Conservation (phyloP, 2,329 filamentous ascomycete genomes). For the Aspergillus sp. region DNA sequence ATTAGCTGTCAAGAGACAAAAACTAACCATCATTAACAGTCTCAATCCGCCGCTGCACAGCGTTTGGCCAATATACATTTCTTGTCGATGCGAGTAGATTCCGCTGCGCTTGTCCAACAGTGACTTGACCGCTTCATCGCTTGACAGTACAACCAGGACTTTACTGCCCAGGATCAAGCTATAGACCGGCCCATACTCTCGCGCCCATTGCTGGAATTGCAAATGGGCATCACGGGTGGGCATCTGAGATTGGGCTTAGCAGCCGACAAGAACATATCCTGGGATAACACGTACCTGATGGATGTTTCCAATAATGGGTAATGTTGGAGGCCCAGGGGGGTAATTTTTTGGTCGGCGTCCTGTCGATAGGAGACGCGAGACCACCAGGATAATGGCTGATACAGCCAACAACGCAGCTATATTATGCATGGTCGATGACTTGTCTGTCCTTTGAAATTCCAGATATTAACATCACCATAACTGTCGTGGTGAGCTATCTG, state of each 20-base stretch:
- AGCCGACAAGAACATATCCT: neutral
- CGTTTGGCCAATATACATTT: slow-evolving; percentile 46
- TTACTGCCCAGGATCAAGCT: slow-evolving; percentile 52
- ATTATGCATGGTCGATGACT: neutral
- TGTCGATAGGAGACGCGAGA: slow-evolving; percentile 6
- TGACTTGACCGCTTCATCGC: slow-evolving; percentile 49
- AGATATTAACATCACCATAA: no score
- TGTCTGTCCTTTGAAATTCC: neutral
- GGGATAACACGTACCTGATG: slow-evolving; percentile 30
- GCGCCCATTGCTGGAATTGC: slow-evolving; percentile 52
- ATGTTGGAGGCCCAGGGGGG: slow-evolving; percentile 52
- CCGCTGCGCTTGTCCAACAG: slow-evolving; percentile 51
- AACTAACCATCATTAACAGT: slow-evolving; percentile 31
- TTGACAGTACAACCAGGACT: slow-evolving; percentile 48
- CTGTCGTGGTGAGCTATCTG: neutral
- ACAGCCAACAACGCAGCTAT: neutral
- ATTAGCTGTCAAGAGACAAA: neutral
- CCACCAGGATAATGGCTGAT: neutral
- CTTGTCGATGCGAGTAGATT: slow-evolving; percentile 51
- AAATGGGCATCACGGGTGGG: slow-evolving; percentile 37
- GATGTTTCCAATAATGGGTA: slow-evolving; percentile 54
- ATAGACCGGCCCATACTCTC: slow-evolving; percentile 54
- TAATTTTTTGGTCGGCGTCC: slow-evolving; percentile 33
- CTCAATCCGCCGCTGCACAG: slow-evolving; percentile 27
- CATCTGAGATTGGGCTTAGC: slow-evolving; percentile 37